These are phyloP conservation scores for Salvia miltiorrhiza DNA, from an alignment of 257 asterid genomes.

Conservation along the genomic window DNA sequence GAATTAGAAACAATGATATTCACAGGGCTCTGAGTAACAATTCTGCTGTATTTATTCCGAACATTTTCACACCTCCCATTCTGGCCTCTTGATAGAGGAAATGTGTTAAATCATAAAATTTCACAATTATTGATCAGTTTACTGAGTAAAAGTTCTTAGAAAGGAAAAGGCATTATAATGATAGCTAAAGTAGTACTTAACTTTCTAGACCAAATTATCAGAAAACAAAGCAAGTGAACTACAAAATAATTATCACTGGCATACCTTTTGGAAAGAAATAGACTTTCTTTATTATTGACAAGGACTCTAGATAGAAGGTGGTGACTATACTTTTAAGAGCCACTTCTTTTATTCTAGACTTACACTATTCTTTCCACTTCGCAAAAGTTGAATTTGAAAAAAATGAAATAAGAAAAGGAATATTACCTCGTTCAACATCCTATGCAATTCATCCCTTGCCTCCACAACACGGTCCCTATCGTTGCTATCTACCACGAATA, in stretches of 20 bases:
- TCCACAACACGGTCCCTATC: constrained; percentile 93
- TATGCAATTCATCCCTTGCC: constrained; percentile 95
- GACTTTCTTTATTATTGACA: background rate
- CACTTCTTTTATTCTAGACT: background rate
- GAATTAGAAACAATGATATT: background rate
- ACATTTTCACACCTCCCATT: background rate
- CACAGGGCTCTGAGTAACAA: background rate
- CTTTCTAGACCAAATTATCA: background rate
- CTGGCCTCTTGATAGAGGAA: background rate
- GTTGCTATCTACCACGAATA: constrained; percentile 90
- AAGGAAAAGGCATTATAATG: background rate
- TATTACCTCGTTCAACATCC: constrained; percentile 89
- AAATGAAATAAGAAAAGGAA: background rate
- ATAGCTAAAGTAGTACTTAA: background rate
- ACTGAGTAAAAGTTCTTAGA: background rate
- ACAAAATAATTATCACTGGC: background rate
- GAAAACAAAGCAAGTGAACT: background rate
- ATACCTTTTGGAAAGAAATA: background rate
- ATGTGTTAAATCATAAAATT: background rate
- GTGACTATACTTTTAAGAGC: background rate
- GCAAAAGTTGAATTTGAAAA: background rate
- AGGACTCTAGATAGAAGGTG: background rate
- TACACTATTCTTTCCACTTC: background rate
- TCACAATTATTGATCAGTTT: background rate
- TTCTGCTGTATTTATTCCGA: background rate